A percentile compares a stretch with the other conserved stretches of the same genome.
phyloP scores from a whole-genome alignment of 2,329 filamentous ascomycete genomes.

The Chaetomium globosum region DNA sequence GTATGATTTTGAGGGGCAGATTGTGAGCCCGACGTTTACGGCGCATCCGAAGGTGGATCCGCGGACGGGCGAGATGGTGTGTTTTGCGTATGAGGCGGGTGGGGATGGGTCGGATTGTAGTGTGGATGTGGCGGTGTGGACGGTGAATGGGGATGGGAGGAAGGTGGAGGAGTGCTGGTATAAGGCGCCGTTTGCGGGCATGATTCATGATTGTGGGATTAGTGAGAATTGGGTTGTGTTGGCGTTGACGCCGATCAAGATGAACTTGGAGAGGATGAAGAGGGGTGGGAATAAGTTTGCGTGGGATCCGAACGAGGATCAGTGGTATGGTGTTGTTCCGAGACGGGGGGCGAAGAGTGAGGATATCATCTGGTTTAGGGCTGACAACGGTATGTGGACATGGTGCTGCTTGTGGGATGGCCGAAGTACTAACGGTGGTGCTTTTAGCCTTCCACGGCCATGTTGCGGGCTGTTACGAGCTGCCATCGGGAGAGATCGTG shows the following conservation, averaged over 20 bases:
- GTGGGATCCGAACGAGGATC: slow-evolving; percentile 57
- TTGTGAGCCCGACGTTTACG: slow-evolving; percentile 52
- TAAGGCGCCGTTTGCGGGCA: slow-evolving; percentile 54
- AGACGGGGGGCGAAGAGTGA: slow-evolving; percentile 53
- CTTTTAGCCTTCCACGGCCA: slow-evolving; percentile 50
- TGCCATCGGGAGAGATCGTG: slow-evolving; percentile 49
- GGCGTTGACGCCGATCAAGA: slow-evolving; percentile 53
- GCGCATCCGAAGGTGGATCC: slow-evolving; percentile 59
- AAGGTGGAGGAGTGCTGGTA: slow-evolving; percentile 54
- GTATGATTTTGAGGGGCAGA: slow-evolving; percentile 57
- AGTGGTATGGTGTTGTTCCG: slow-evolving; percentile 58
- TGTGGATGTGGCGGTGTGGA: slow-evolving; percentile 51
- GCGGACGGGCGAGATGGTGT: slow-evolving; percentile 54
- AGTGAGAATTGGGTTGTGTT: slow-evolving; percentile 53
- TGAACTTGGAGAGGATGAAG: slow-evolving; percentile 48
- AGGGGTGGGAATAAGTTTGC: slow-evolving; percentile 54
- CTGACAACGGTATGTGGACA: slow-evolving; percentile 51
- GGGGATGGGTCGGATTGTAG: slow-evolving; percentile 48
- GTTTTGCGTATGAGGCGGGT: slow-evolving; percentile 55
- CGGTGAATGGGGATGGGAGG: slow-evolving; percentile 47
- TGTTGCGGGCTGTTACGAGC: slow-evolving; percentile 53
- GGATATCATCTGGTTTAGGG: slow-evolving; percentile 56
- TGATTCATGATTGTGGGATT: slow-evolving; percentile 55
- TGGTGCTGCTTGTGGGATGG: neutral
- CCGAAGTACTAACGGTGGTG: slow-evolving; percentile 5